phyloP scores from a whole-genome alignment of 805 yeast species.

The Zygoascus flipseniorum region DNA sequence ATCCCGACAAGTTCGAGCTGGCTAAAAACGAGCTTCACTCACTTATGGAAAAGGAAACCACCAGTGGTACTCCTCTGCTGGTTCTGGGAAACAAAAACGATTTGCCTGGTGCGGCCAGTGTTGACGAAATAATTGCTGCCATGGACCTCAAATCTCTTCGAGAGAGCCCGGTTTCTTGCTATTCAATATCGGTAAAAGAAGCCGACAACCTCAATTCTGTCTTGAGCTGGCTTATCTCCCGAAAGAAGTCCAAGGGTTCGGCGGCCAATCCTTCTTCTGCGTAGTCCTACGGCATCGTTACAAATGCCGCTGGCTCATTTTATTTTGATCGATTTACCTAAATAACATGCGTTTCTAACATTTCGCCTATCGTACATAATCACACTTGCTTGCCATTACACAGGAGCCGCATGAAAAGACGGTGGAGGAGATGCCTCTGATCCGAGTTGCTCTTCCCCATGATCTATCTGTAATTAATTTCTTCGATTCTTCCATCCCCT shows the following conservation, averaged over 20 bases:
- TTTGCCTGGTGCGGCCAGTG: slow-evolving; percentile 23
- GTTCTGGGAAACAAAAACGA: slow-evolving; percentile 32
- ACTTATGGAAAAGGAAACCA: slow-evolving; percentile 23
- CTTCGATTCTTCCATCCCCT: no score
- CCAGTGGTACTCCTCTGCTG: slow-evolving; percentile 28
- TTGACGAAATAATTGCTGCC: slow-evolving; percentile 26
- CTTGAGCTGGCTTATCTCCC: slow-evolving; percentile 28
- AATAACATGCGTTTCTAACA: not conserved
- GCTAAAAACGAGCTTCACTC: slow-evolving; percentile 28
- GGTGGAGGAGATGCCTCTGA: no score
- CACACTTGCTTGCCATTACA: no score
- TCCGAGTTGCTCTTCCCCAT: no score
- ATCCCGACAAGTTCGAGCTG: slow-evolving; percentile 20
- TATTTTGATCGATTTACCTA: not conserved
- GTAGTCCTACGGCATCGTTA: not conserved
- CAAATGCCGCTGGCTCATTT: not conserved
- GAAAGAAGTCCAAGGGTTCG: slow-evolving; percentile 5
- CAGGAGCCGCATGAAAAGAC: not conserved
- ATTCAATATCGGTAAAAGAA: slow-evolving; percentile 31
- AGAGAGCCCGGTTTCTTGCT: slow-evolving; percentile 29
- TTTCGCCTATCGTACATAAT: no score
- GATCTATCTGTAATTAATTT: no score
- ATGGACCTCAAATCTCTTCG: slow-evolving; percentile 25
- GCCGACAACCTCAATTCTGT: slow-evolving; percentile 28
- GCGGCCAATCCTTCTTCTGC: not conserved